These are phyloP conservation scores for Rhynchosporium secalis DNA, from an alignment of 2,329 filamentous ascomycete genomes.

Conservation along the genomic window DNA sequence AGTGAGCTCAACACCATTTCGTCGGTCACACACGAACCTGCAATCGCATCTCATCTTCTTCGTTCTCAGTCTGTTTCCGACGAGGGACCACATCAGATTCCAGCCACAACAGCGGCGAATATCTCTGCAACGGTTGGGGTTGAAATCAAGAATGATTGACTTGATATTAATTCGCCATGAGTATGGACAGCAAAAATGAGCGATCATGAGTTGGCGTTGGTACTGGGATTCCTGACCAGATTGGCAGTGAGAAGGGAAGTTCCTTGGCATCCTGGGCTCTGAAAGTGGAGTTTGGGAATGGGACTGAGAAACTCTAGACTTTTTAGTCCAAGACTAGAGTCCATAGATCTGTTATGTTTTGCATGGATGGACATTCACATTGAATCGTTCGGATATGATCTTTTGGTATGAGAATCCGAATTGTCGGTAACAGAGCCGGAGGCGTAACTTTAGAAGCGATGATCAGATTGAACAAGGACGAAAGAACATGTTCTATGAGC, in stretches of 20 bases:
- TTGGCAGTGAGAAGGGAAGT: background rate
- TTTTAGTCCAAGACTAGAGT: background rate
- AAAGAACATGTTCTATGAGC: background rate
- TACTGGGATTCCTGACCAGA: background rate
- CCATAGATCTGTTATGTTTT: background rate
- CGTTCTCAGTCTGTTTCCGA: conserved; percentile 38
- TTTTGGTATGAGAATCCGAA: background rate
- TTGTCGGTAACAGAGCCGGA: background rate
- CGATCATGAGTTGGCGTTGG: background rate
- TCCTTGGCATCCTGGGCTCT: background rate
- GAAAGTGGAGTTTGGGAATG: background rate
- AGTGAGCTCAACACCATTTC: conserved; percentile 36
- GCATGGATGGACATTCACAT: background rate
- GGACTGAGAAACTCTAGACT: background rate
- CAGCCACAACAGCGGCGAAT: background rate
- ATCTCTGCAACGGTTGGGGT: background rate
- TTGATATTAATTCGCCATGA: no score
- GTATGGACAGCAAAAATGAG: background rate
- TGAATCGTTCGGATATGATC: background rate
- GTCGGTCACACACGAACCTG: conserved; percentile 38
- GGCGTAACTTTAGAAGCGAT: background rate
- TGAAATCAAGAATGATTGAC: conserved; percentile 16
- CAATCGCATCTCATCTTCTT: conserved; percentile 36
- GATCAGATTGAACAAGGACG: background rate
- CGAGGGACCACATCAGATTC: conserved; percentile 12